Evolutionary conservation across 208 protist species (phyloP).

Genomic region (Porcisia hertigi): DNA sequence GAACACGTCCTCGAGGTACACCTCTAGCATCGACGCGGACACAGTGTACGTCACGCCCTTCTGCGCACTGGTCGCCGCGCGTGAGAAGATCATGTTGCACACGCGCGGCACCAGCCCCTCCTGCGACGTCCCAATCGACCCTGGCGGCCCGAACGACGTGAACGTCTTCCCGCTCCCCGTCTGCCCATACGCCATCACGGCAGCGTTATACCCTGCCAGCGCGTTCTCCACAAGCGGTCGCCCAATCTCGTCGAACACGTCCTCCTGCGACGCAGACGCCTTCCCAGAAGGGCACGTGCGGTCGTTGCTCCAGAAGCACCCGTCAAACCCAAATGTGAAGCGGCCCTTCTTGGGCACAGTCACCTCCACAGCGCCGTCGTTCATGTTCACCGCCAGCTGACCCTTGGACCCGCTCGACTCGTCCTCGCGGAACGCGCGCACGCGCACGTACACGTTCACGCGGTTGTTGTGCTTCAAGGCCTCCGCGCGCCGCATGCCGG

Average conservation of each 20-base stretch:
- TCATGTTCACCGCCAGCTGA: conserved; percentile 39
- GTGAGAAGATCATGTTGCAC: conserved; percentile 84
- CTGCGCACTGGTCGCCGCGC: conserved; percentile 52
- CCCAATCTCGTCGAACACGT: conserved; percentile 79
- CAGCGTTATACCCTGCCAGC: conserved; percentile 61
- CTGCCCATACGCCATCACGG: conserved; percentile 82
- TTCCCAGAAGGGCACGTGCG: conserved; percentile 45
- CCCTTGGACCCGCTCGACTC: conserved; percentile 54
- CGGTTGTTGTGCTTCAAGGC: conserved; percentile 54
- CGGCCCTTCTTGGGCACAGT: conserved; percentile 69
- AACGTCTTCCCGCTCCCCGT: conserved; percentile 90
- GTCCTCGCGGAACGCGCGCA: conserved; percentile 65
- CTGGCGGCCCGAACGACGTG: conserved; percentile 71
- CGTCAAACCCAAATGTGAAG: conserved; percentile 92
- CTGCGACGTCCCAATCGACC: conserved; percentile 53
- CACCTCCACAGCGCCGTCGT: conserved; percentile 68
- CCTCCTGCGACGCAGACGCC: conserved; percentile 52
- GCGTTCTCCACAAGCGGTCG: conserved; percentile 56
- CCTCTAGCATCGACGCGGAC: conserved; percentile 91
- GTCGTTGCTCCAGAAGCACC: conserved; percentile 92
- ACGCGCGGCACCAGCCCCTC: conserved; percentile 84
- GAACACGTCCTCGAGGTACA: conserved; percentile 96
- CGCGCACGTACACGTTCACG: conserved; percentile 86
- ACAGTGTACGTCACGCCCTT: conserved; percentile 70
- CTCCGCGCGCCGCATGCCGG: conserved; percentile 28